phyloP scores from a whole-genome alignment of 2,329 filamentous ascomycete genomes.

The Trichoderma gracile region DNA sequence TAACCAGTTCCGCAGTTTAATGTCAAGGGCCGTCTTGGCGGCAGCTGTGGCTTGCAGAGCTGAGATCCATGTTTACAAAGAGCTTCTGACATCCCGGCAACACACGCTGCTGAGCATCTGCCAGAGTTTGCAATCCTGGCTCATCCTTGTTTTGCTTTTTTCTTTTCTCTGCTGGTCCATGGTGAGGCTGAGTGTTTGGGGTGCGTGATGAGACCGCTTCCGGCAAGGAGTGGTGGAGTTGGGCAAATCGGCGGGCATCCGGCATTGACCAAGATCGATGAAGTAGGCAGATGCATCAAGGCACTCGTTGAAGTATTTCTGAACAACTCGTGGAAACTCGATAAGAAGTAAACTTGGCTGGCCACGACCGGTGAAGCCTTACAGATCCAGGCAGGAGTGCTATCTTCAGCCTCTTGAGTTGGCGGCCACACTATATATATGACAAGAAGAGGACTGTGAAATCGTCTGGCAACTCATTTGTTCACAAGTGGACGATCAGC shows the following conservation, averaged over 20 bases:
- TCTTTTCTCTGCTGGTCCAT: neutral
- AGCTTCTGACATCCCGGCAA: neutral
- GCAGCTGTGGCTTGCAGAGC: constrained; percentile 13
- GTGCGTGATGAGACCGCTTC: constrained; percentile 5
- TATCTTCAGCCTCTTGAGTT: neutral
- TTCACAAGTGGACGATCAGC: neutral
- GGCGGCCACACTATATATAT: no score
- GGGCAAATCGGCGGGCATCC: neutral
- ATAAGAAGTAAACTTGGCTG: neutral
- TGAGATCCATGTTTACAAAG: constrained; percentile 6
- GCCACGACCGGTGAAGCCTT: neutral
- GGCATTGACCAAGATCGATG: constrained; percentile 19
- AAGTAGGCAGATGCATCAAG: neutral
- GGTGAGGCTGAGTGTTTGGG: constrained; percentile 14
- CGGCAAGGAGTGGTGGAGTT: constrained; percentile 3
- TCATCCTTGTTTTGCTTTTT: neutral
- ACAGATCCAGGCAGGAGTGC: neutral
- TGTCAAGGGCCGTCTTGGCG: constrained; percentile 1
- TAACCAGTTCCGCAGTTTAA: neutral
- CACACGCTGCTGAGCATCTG: neutral
- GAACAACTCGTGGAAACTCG: neutral
- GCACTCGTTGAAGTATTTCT: neutral
- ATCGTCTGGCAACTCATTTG: neutral
- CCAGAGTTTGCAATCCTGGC: neutral
- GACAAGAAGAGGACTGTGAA: no score